Percentiles rank a stretch among this genome's conserved stretches.
phyloP scores from a whole-genome alignment of 2,329 filamentous ascomycete genomes.

The Dothistroma pini region DNA sequence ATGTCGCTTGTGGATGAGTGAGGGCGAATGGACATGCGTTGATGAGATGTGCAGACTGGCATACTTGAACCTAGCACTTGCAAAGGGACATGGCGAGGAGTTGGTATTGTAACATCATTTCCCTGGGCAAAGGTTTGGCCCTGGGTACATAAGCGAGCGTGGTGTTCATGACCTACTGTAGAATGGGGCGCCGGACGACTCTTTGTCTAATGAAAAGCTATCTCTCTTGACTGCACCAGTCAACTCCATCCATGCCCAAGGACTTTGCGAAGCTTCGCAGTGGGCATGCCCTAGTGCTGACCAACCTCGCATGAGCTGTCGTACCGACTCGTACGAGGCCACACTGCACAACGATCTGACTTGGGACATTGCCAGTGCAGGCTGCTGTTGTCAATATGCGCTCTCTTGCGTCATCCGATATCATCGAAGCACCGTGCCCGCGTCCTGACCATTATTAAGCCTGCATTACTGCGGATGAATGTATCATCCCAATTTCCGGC shows the following conservation, averaged over 20 bases:
- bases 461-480: neutral
- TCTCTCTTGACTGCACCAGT: neutral
- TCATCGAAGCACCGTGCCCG: neutral
- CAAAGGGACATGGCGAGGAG: constrained; percentile 4
- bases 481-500: neutral
- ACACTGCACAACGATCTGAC: neutral
- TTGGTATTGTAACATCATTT: constrained; percentile 10
- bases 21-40: constrained; percentile 1
- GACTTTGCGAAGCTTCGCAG: too few relatives aligned
- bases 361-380: neutral
- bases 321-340: neutral
- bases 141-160: constrained; percentile 10
- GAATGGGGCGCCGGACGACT: constrained; percentile 5
- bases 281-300: too few relatives aligned
- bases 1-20: neutral
- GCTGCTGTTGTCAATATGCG: neutral
- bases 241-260: neutral
- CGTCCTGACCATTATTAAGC: neutral
- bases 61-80: constrained; percentile 6
- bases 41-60: constrained; percentile 1
- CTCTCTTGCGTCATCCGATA: neutral
- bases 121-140: neutral
- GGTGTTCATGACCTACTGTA: constrained; percentile 8
- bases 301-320: too few relatives aligned
- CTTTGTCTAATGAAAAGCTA: constrained; percentile 1